Percentiles rank a stretch among this genome's conserved stretches.
phyloP scores from a whole-genome alignment of 2,329 filamentous ascomycete genomes.

The Pyrenochaeta sp. region DNA sequence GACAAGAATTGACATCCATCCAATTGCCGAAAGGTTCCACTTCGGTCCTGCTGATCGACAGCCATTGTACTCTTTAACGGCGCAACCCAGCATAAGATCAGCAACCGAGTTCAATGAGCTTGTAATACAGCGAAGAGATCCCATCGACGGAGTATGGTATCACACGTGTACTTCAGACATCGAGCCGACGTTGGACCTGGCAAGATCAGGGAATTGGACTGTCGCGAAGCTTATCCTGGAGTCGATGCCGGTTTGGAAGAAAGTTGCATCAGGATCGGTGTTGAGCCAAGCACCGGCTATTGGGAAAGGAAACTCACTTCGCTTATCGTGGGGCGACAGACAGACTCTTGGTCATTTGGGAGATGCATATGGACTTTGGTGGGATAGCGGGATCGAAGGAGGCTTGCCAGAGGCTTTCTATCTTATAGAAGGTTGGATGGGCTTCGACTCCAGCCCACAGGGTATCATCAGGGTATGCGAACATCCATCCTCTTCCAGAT shows the following conservation, averaged over 20 bases:
- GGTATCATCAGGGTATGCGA: slow-evolving; percentile 5
- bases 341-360: slow-evolving; percentile 1
- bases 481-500: neutral
- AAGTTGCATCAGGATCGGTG: slow-evolving; percentile 2
- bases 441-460: slow-evolving; percentile 5
- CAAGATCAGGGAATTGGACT: slow-evolving; percentile 6
- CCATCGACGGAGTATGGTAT: slow-evolving; percentile 4
- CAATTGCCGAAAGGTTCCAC: slow-evolving; percentile 15
- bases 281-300: neutral
- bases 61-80: slow-evolving; percentile 11
- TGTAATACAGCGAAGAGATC: slow-evolving; percentile 8
- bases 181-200: slow-evolving; percentile 8
- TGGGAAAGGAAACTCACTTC: slow-evolving; percentile 5
- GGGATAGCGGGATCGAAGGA: slow-evolving; percentile 5
- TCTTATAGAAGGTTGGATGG: slow-evolving; percentile 6
- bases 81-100: slow-evolving; percentile 8
- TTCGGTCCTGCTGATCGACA: slow-evolving; percentile 15
- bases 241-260: slow-evolving; percentile 9
- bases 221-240: slow-evolving; percentile 8
- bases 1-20: slow-evolving; percentile 11
- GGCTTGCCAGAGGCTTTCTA: slow-evolving; percentile 8
- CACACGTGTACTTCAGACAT: slow-evolving; percentile 10
- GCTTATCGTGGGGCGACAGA: slow-evolving; percentile 5
- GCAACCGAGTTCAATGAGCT: slow-evolving; percentile 13
- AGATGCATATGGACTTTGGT: slow-evolving; percentile 10